These are phyloP conservation scores for Maudiozyma pseudohumilis DNA, from an alignment of 805 yeast species.

Conservation along the genomic window DNA sequence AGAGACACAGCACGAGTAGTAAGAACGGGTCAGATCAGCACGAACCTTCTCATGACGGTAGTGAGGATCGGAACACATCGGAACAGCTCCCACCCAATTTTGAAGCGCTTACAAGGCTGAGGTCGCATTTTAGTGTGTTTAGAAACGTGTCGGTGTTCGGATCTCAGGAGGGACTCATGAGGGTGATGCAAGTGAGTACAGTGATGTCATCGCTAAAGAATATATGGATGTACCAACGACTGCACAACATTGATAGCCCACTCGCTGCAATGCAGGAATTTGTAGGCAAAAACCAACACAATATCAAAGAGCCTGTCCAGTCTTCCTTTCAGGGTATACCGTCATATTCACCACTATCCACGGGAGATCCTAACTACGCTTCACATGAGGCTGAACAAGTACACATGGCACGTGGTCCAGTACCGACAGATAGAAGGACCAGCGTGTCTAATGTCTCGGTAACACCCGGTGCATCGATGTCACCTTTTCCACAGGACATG, in stretches of 20 bases:
- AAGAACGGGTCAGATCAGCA: not conserved
- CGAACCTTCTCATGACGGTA: not conserved
- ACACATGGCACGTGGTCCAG: no score
- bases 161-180: constrained; percentile 52
- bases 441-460: not conserved
- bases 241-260: constrained; percentile 43
- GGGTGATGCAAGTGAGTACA: constrained; percentile 68
- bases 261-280: constrained; percentile 41
- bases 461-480: not conserved
- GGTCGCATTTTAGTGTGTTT: constrained; percentile 36
- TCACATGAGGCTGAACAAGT: not conserved
- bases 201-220: constrained; percentile 66
- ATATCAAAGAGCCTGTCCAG: not conserved
- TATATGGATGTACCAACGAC: constrained; percentile 47
- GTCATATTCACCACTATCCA: no score
- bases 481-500: constrained; percentile 1
- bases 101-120: constrained; percentile 21
- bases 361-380: not conserved
- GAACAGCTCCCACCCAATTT: constrained; percentile 6
- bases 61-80: not conserved
- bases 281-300: constrained; percentile 10
- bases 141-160: constrained; percentile 49
- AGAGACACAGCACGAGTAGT: not conserved
- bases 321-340: no score
- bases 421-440: not conserved